Conservation (phyloP, 768 basidiomycete genomes). For the Strobilomyces dryophilus region DNA sequence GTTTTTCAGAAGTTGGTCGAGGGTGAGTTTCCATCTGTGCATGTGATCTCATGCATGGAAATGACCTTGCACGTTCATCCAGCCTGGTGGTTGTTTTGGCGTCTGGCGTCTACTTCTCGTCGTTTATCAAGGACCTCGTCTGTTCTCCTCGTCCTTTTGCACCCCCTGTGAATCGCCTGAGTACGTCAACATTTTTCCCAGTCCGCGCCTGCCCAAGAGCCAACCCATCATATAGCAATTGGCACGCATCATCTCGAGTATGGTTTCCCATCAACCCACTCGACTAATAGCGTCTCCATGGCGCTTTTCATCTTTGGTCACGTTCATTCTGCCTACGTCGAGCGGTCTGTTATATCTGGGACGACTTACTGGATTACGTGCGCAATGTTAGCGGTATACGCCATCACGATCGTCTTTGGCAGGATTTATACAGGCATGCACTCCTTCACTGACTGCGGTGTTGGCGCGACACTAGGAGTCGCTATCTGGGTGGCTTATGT, state of each 20-base stretch:
- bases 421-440: slow-evolving; percentile 89
- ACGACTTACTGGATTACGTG: slow-evolving; percentile 40
- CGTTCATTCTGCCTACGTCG: slow-evolving; percentile 46
- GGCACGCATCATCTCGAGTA: slow-evolving; percentile 85
- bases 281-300: slow-evolving; percentile 86
- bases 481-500: slow-evolving; percentile 53
- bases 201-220: background rate
- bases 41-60: background rate
- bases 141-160: slow-evolving; percentile 89
- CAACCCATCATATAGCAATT: slow-evolving; percentile 45
- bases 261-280: slow-evolving; percentile 95
- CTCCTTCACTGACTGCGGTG: slow-evolving; percentile 68
- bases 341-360: slow-evolving; percentile 40
- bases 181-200: slow-evolving; percentile 41
- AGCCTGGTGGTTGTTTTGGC: slow-evolving; percentile 70
- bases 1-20: slow-evolving; percentile 61
- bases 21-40: slow-evolving; percentile 48
- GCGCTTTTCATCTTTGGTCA: slow-evolving; percentile 73
- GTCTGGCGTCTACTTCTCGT: slow-evolving; percentile 81
- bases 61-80: background rate
- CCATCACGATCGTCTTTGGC: slow-evolving; percentile 71
- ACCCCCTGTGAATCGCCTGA: slow-evolving; percentile 87
- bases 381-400: slow-evolving; percentile 51
- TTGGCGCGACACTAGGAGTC: slow-evolving; percentile 62
- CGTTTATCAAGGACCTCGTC: slow-evolving; percentile 82